These are phyloP conservation scores for Cladosporium cucumerinum DNA, from an alignment of 2,329 filamentous ascomycete genomes.

Conservation along the genomic window DNA sequence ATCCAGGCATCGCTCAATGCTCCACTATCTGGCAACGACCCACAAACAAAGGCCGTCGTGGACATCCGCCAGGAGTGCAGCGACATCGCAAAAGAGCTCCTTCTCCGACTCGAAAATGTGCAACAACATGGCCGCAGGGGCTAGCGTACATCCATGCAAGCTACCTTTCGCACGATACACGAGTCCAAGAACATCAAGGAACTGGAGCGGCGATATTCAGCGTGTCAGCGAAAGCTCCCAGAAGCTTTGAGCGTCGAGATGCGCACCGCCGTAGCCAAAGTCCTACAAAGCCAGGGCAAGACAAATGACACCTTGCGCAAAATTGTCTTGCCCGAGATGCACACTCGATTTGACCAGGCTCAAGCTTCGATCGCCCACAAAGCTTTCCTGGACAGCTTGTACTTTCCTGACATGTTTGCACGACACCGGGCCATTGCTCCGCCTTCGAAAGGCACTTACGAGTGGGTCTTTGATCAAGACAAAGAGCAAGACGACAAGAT, in stretches of 20 bases:
- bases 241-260: neutral
- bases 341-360: neutral
- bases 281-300: neutral
- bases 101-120: neutral
- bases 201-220: neutral
- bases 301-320: neutral
- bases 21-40: neutral
- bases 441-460: neutral
- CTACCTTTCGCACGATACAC: neutral
- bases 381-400: neutral
- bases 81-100: neutral
- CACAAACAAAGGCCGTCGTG: neutral
- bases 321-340: neutral
- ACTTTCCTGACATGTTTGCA: neutral
- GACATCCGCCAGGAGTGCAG: neutral
- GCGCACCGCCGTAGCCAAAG: neutral
- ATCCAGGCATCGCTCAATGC: neutral
- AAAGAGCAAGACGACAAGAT: neutral
- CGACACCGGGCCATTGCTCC: neutral
- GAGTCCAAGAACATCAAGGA: slow-evolving; percentile 1
- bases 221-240: neutral
- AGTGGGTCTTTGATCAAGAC: neutral
- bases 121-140: neutral
- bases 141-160: neutral
- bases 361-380: neutral